These are phyloP conservation scores for Nemania sp. DNA, from an alignment of 2,329 filamentous ascomycete genomes.

Conservation along the genomic window DNA sequence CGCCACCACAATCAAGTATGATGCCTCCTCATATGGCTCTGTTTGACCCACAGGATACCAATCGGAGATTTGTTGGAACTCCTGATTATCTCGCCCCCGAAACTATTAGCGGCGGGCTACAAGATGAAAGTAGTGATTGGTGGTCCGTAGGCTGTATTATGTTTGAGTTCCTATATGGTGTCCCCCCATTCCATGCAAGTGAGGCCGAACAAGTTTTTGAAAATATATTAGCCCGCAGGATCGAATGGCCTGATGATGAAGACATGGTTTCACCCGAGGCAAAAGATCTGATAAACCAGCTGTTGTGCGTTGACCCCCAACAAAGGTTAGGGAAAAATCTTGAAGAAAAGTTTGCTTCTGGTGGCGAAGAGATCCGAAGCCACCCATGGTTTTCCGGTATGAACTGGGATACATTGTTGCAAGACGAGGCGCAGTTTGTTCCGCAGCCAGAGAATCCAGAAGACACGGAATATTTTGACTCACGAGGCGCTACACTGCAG, in stretches of 20 bases:
- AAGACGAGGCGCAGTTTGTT: conserved; percentile 96
- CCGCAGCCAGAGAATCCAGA: conserved; percentile 93
- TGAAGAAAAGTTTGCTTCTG: conserved; percentile 83
- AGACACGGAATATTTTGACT: conserved; percentile 97
- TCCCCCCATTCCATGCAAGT: conserved; percentile 90
- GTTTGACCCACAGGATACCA: conserved; percentile 94
- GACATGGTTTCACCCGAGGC: conserved; percentile 87
- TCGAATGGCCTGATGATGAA: conserved; percentile 90
- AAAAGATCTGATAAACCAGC: conserved; percentile 92
- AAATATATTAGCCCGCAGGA: conserved; percentile 89
- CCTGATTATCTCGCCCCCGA: conserved; percentile 97
- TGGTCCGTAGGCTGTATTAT: conserved; percentile 99
- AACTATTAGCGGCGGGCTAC: conserved; percentile 93
- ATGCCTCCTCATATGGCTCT: conserved; percentile 93
- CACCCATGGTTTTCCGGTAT: conserved; percentile 90
- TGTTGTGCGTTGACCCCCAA: conserved; percentile 86
- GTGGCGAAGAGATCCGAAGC: conserved; percentile 89
- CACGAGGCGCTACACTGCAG: conserved; percentile 89
- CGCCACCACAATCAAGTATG: conserved; percentile 74
- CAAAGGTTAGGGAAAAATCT: conserved; percentile 87
- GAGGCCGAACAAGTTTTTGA: conserved; percentile 96
- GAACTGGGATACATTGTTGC: conserved; percentile 90
- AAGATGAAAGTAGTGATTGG: conserved; percentile 99
- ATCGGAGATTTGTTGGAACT: conserved; percentile 93
- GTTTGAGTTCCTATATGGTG: conserved; percentile 94